Base-by-base conservation (phyloP, 805 yeast species). In the Candida sithepensis region DNA sequence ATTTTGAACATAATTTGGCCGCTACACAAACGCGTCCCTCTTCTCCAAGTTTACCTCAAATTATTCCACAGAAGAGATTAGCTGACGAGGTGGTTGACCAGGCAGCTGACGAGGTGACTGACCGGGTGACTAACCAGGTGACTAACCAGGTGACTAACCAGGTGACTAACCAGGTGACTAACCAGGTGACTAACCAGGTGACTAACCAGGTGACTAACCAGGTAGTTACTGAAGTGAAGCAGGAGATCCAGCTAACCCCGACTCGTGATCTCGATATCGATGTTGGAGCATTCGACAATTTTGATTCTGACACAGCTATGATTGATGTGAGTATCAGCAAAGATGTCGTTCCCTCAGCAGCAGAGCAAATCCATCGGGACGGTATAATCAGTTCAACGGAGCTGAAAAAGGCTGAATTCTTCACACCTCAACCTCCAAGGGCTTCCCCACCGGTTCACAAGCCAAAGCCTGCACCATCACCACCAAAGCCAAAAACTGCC, bases 1-100 rank as follows among this genome's bases (percentile, higher is more conserved):
- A 22, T 14, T 23, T 23, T 14, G 33, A 24, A 18, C 42, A 33
- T 8, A 19, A 4, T 24, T 14, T 21, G 14, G n/a, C 44, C 5
- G 8, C 28, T n/a, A 36, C 26, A 20, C n/a, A n/a, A n/a, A n/a
- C n/a, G n/a, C n/a, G n/a, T n/a, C n/a, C n/a, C n/a, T n/a, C n/a
- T n/a, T 18, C 18, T 37, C 6, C 21, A 7, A 14, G 49, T 44
- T 4, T 53, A 44, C 37, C 48, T 22, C 38, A 34, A 12, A 12
- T 42, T 2, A 44, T 52, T 21, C 55, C 59, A 9, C 61, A 55
- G n/a, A 57, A 60, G 40, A 49, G 61, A 42, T 49, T 47, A 24
- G 45, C 38, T 12, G 41, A 39, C 4, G n/a, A n/a, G n/a, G n/a
- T n/a, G n/a, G n/a, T n/a, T n/a, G n/a, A n/a, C n/a, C n/a, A n/a